Evolutionary conservation across 2,329 filamentous ascomycete genomes (phyloP), one percentile per base, ranked within the genome.

Genomic region (Torrubiellomyces zombiae): DNA sequence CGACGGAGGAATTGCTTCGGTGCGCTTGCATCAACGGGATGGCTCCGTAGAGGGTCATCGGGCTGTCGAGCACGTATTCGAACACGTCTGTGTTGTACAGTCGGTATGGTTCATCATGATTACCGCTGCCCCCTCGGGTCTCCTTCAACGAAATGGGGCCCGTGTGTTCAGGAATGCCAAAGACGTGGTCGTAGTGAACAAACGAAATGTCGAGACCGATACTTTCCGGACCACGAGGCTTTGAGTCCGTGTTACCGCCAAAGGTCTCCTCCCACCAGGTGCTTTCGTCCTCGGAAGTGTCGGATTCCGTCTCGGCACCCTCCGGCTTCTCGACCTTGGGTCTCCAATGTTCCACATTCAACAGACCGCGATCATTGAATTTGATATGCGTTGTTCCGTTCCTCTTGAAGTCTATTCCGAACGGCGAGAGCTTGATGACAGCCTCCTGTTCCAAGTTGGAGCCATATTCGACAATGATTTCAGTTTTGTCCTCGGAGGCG

Each of bases 181-280:
- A 95, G 25, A 95, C 85, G 48, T 94, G 77, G 27, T 79, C 75
- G 44, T 93, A 98, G 18, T 79, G 83, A 2, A 79, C 72, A 51
- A 98, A 98, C 0, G 77, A 75, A 39, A 98, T 86, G 45, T 98
- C 89, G 30, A 98, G 54, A 9, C 70, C 83, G 21, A 98, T 63
- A 45, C 85, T 89, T 52, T 98, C 89, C 0, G 89, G 89, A 2
- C 89, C 89, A 42, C 74, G 73, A n/a, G 89, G 86, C 53, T 98
- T 98, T 5, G 75, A 70, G 50, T 98, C 89, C 0, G 85, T 95
- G 48, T 89, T 92, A 32, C 86, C 85, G 35, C 86, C 86, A 49
- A 98, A 98, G 1, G 67, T 70, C 56, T 98, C 89, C 6, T 98
- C 89, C 89, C 89, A 98, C 82, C 83, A 94, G 4, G 85, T 94